These are phyloP conservation scores for Saccharomyces jurei DNA, from an alignment of 805 yeast species.

Conservation along the genomic window DNA sequence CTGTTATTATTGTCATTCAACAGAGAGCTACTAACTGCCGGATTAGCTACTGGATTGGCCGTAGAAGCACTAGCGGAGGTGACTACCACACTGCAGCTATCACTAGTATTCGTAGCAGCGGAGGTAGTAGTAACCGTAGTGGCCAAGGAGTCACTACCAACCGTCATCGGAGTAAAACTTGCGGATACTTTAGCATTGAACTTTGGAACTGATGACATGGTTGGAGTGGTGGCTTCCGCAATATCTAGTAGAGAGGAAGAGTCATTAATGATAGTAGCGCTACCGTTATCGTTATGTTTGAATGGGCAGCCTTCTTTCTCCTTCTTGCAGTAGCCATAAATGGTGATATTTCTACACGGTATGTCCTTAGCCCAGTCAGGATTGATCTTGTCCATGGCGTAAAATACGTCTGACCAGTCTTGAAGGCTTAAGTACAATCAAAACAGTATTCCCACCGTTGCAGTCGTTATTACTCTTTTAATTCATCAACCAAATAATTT, in stretches of 20 bases:
- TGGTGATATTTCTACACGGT: slow-evolving; percentile 74
- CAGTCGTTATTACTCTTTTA: not conserved
- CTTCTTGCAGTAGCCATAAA: slow-evolving; percentile 82
- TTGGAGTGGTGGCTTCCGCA: slow-evolving; percentile 2
- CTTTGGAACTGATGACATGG: slow-evolving; percentile 23
- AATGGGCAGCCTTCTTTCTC: slow-evolving; percentile 84
- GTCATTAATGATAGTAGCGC: not conserved
- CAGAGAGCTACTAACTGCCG: not conserved
- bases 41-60: not conserved
- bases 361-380: slow-evolving; percentile 58
- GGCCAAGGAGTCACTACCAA: slow-evolving; percentile 1
- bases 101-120: not conserved
- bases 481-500: not conserved
- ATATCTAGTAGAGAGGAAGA: not conserved
- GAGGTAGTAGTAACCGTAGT: slow-evolving; percentile 1
- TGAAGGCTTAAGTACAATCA: not conserved
- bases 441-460: not conserved
- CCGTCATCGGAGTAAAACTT: slow-evolving; percentile 41
- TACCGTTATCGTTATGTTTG: slow-evolving; percentile 47
- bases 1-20: not conserved
- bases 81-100: not conserved
- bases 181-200: slow-evolving; percentile 50
- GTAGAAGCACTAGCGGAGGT: not conserved
- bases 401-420: not conserved
- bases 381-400: slow-evolving; percentile 25